Conservation (phyloP, 1,139 yeast species). For the Zygoascus meyerae region DNA sequence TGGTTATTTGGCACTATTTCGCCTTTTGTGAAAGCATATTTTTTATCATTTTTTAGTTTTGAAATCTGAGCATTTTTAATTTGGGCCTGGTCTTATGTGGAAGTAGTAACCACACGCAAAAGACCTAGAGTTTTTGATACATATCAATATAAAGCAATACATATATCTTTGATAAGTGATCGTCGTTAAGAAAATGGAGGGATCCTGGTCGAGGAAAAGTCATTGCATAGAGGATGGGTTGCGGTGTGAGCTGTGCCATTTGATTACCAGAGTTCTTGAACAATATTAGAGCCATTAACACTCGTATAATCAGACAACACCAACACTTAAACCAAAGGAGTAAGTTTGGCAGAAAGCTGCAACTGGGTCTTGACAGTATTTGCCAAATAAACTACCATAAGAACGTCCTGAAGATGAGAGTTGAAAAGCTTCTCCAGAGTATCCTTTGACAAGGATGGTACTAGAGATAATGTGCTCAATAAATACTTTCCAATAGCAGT, state of each 20-base stretch:
- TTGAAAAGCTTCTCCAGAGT: slow-evolving; percentile 59
- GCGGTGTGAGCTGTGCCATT: not conserved
- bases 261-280: not conserved
- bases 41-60: too few species aligned
- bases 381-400: slow-evolving; percentile 78
- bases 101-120: not conserved
- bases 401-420: slow-evolving; percentile 73
- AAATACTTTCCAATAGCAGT: slow-evolving; percentile 57
- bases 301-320: not conserved
- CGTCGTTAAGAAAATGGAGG: too few species aligned
- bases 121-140: slow-evolving; percentile 4
- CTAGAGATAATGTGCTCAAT: slow-evolving; percentile 54
- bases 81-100: too few species aligned
- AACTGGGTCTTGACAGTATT: slow-evolving; percentile 82
- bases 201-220: not conserved
- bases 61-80: too few species aligned
- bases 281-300: not conserved
- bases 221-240: not conserved
- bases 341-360: slow-evolving; percentile 70
- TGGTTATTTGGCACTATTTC: too few species aligned
- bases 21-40: too few species aligned
- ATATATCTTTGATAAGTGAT: slow-evolving; percentile 1
- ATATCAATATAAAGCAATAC: slow-evolving; percentile 2
- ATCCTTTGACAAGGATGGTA: slow-evolving; percentile 57
- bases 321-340: slow-evolving; percentile 41